Conservation (phyloP, 805 yeast species). For the Priceomyces carsonii region DNA sequence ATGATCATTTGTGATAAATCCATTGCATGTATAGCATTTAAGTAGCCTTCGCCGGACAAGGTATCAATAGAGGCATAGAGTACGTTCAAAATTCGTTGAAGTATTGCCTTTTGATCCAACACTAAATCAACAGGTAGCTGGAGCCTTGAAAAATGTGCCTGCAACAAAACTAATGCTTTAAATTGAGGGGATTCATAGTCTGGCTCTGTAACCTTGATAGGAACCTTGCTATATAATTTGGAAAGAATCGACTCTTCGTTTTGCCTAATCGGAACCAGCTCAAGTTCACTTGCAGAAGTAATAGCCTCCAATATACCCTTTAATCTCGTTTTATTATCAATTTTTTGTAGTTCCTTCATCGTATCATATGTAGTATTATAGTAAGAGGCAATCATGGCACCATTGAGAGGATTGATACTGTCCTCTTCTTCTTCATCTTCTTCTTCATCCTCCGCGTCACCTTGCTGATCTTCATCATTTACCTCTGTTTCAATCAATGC, state of each 20-base stretch:
- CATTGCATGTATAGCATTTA: constrained; percentile 80
- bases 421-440: constrained; percentile 39
- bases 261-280: constrained; percentile 57
- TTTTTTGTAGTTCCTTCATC: constrained; percentile 59
- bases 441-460: constrained; percentile 38
- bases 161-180: constrained; percentile 74
- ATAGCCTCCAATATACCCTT: constrained; percentile 64
- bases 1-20: constrained; percentile 86
- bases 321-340: constrained; percentile 58
- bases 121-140: constrained; percentile 58
- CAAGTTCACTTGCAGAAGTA: constrained; percentile 73
- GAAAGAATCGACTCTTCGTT: constrained; percentile 54
- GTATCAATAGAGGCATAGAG: constrained; percentile 73
- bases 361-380: constrained; percentile 66
- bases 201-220: constrained; percentile 50
- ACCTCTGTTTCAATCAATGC: constrained; percentile 62
- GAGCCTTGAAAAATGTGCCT: constrained; percentile 76
- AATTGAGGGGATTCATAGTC: constrained; percentile 55
- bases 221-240: constrained; percentile 58
- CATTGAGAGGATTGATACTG: constrained; percentile 59
- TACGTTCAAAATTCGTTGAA: constrained; percentile 50
- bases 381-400: constrained; percentile 74
- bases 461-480: constrained; percentile 36
- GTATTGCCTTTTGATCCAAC: constrained; percentile 54
- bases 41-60: constrained; percentile 74